These are phyloP conservation scores for Sporothrix luriei DNA, from an alignment of 2,329 filamentous ascomycete genomes.

Conservation along the genomic window DNA sequence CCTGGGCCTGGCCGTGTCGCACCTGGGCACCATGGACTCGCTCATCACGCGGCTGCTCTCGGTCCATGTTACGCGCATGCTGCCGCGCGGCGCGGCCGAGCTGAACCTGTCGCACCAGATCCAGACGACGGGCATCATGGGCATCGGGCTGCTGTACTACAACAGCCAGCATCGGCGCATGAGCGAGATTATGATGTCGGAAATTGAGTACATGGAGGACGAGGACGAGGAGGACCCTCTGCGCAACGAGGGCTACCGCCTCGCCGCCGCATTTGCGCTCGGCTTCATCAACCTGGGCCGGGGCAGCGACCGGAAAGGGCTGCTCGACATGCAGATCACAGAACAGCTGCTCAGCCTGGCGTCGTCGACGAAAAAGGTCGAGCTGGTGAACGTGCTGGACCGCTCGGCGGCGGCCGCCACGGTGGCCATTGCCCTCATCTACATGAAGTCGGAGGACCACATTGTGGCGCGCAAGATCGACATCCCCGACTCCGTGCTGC, in stretches of 20 bases:
- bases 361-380: slow-evolving; percentile 85
- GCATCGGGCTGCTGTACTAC: slow-evolving; percentile 90
- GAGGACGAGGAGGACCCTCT: slow-evolving; percentile 82
- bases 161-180: slow-evolving; percentile 95
- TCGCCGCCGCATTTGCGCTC: slow-evolving; percentile 90
- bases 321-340: slow-evolving; percentile 91
- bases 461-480: slow-evolving; percentile 89
- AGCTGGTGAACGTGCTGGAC: slow-evolving; percentile 89
- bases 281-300: slow-evolving; percentile 94
- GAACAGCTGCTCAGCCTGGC: slow-evolving; percentile 85
- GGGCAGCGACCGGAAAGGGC: slow-evolving; percentile 80
- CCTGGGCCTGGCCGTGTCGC: slow-evolving; percentile 87
- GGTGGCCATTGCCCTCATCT: slow-evolving; percentile 85
- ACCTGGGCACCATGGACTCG: slow-evolving; percentile 95
- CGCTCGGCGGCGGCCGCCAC: slow-evolving; percentile 92
- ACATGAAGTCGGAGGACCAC: slow-evolving; percentile 93
- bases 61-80: slow-evolving; percentile 92
- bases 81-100: slow-evolving; percentile 89
- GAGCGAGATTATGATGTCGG: slow-evolving; percentile 98
- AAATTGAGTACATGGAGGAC: slow-evolving; percentile 84
- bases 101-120: slow-evolving; percentile 90
- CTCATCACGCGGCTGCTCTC: slow-evolving; percentile 90
- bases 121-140: slow-evolving; percentile 96
- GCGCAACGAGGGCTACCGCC: slow-evolving; percentile 91
- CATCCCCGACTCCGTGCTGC: slow-evolving; percentile 82